Evolutionary conservation across 768 basidiomycete species (phyloP), one percentile per base, ranked within the genome.

Genomic region (Tylopilus cervinicoccineus): DNA sequence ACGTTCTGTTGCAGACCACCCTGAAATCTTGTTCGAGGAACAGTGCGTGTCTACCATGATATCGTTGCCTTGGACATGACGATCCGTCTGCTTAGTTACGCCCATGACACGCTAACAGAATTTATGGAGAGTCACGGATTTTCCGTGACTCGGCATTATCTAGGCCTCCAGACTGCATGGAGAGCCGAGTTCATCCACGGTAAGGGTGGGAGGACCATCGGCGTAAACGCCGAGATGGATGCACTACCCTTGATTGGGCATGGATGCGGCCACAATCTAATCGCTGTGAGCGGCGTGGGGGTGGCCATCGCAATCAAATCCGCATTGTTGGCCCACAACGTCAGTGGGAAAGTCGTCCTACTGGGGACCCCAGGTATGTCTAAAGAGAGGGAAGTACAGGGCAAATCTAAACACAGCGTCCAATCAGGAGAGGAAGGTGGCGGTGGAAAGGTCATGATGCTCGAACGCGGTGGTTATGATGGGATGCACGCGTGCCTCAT

Each of bases 401-500:
- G 14, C 38, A 48, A 34, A 45, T 28, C 42, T 45, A 36, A 33
- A 39, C 45, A 22, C 27, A 44, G 40, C 38, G 45, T 47, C 44
- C 53, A 24, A 53, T 39, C 50, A 87, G 90, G 83, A 24, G 90
- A 93, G 67, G 90, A 93, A 70, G 69, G 70, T 11, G 85, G 86
- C 10, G 86, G 81, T 11, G 91, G 91, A 13, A 93, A 93, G 69
- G 73, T 84, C 39, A 76, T 79, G 27, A 70, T 93, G 19, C 71
- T 92, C 11, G 78, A 91, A 51, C 75, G 76, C 14, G 90, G 89
- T 32, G 91, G 76, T 13, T 93, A 93, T 67, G 65, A 78, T 16
- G 85, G 78, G 17, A 91, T 93, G 87, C 82, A 92, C 60, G 77
- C 76, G 16, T 89, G 89, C 60, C 61, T 92, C 55, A 90, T 90